A percentile compares a stretch with the other conserved stretches of the same genome.
These are phyloP conservation scores for Pulveroboletus ravenelii DNA, from an alignment of 768 basidiomycete species.

Conservation along the genomic window DNA sequence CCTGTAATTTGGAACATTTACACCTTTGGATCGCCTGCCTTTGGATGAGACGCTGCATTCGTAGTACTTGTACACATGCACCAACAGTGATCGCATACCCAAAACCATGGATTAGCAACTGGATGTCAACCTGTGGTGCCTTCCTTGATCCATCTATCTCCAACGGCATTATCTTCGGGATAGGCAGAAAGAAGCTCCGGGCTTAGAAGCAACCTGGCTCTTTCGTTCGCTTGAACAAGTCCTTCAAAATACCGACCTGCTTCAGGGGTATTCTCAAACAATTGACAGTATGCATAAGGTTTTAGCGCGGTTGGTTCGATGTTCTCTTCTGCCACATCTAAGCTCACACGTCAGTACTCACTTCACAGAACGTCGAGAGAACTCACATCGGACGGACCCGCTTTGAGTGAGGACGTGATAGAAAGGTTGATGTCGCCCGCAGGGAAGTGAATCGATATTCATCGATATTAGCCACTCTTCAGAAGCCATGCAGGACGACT, in stretches of 20 bases:
- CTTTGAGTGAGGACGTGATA: conserved; percentile 37
- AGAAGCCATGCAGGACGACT: conserved; percentile 35
- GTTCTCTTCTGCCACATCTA: conserved; percentile 37
- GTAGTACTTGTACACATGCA: conserved; percentile 1
- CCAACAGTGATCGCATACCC: background rate
- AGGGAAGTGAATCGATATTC: conserved; percentile 36
- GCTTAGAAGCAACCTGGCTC: conserved; percentile 38
- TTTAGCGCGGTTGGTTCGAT: conserved; percentile 22
- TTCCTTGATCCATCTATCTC: conserved; percentile 32
- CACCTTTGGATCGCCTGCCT: background rate
- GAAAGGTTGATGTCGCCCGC: conserved; percentile 47
- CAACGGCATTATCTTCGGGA: conserved; percentile 44
- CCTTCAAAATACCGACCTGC: conserved; percentile 38
- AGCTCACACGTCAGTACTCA: conserved; percentile 1
- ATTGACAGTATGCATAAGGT: conserved; percentile 13
- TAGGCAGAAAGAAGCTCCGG: conserved; percentile 39
- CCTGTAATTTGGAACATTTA: background rate
- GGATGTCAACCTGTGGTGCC: conserved; percentile 9
- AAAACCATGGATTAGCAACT: background rate
- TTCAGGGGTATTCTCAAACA: conserved; percentile 24
- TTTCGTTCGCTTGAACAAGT: conserved; percentile 19
- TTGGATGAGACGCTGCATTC: background rate
- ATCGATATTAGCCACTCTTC: conserved; percentile 43
- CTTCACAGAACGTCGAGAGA: background rate
- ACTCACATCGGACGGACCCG: conserved; percentile 38